phyloP scores from a whole-genome alignment of 164 flowering plant genomes.

The Vitis rupestris region DNA sequence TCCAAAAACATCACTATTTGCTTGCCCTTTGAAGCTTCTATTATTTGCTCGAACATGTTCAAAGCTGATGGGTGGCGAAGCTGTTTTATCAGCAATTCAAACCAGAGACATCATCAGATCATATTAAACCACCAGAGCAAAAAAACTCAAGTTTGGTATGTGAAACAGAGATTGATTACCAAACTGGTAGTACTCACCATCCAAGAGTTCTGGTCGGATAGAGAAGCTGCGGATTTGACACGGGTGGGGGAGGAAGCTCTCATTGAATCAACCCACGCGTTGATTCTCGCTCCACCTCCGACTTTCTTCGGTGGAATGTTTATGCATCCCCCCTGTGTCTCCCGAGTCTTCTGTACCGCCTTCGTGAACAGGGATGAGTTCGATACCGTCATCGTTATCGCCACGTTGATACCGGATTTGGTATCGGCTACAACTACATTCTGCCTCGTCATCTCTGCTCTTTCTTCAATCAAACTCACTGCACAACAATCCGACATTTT shows the following conservation, averaged over 20 bases:
- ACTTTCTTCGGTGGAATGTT: conserved; percentile 35
- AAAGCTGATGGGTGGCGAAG: conserved; percentile 74
- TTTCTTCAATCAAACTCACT: conserved; percentile 11
- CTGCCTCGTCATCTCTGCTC: conserved; percentile 23
- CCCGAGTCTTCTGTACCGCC: conserved; percentile 36
- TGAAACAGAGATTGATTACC: not conserved
- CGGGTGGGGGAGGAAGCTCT: conserved; percentile 69
- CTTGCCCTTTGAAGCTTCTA: conserved; percentile 65
- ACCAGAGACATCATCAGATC: no score
- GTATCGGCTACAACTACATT: conserved; percentile 27
- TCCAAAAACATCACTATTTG: conserved; percentile 85
- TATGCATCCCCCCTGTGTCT: conserved; percentile 26
- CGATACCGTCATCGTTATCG: conserved; percentile 15
- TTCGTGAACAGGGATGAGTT: conserved; percentile 28
- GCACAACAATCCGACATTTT: conserved; percentile 2
- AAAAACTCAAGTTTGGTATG: no score
- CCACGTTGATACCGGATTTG: conserved; percentile 17
- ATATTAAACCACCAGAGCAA: no score
- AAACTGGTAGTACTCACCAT: conserved; percentile 21
- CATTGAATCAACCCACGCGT: conserved; percentile 85
- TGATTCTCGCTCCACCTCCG: conserved; percentile 34
- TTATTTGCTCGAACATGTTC: conserved; percentile 67
- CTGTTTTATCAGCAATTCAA: conserved; percentile 27
- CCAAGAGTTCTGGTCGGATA: conserved; percentile 34
- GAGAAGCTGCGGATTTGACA: conserved; percentile 23